phyloP scores from a whole-genome alignment of 2,329 filamentous ascomycete species.

The Phaeosphaeriaceae sp. region DNA sequence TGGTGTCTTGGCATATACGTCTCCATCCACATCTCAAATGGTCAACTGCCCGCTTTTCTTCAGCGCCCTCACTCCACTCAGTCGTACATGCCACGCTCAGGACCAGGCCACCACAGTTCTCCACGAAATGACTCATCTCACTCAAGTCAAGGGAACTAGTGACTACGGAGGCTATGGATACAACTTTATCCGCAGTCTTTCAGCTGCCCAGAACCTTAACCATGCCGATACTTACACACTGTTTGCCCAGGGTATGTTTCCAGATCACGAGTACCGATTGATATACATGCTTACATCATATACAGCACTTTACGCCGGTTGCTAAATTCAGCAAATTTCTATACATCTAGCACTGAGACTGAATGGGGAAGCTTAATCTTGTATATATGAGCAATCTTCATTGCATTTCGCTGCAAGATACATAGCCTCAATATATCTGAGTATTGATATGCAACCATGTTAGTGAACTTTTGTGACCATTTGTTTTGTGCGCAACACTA shows the following conservation, averaged over 20 bases:
- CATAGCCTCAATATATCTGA: no score
- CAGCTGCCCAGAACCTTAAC: slow-evolving; percentile 58
- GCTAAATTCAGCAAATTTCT: neutral
- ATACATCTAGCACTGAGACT: no score
- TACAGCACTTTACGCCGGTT: slow-evolving; percentile 8
- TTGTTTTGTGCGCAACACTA: no score
- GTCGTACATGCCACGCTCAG: slow-evolving; percentile 64
- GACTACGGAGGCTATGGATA: slow-evolving; percentile 65
- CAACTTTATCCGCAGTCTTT: slow-evolving; percentile 52
- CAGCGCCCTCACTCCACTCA: slow-evolving; percentile 56
- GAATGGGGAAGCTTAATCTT: no score
- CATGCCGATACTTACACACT: slow-evolving; percentile 67
- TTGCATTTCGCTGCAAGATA: no score
- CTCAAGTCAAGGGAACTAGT: slow-evolving; percentile 62
- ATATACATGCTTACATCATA: neutral
- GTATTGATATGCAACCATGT: no score
- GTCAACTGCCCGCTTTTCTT: slow-evolving; percentile 67
- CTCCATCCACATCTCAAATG: slow-evolving; percentile 59
- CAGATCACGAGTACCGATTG: neutral
- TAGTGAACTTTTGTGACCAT: no score
- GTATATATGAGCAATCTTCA: no score
- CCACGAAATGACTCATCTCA: slow-evolving; percentile 68
- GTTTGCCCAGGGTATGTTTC: slow-evolving; percentile 22
- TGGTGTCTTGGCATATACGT: slow-evolving; percentile 65
- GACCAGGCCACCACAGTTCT: slow-evolving; percentile 68